Evolutionary conservation across 768 basidiomycete genomes (phyloP).

Genomic region (Hydnum rufescens): DNA sequence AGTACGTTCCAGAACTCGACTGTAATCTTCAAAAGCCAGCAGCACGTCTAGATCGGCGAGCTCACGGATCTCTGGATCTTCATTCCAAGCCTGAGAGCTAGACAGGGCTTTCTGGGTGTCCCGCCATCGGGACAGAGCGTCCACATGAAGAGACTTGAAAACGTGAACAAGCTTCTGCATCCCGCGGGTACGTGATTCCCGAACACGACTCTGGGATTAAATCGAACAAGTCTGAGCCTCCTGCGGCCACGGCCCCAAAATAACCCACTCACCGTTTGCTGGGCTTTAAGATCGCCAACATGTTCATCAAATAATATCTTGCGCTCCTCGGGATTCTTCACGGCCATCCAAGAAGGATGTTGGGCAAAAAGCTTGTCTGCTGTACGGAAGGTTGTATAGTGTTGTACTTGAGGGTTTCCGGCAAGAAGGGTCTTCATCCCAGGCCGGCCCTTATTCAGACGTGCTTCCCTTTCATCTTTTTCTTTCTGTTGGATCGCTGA

Average conservation of each 20-base stretch:
- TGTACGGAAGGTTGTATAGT: conserved; percentile 79
- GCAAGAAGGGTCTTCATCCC: conserved; percentile 64
- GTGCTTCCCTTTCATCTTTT: conserved; percentile 65
- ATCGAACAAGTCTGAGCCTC: conserved; percentile 1
- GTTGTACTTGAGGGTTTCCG: conserved; percentile 73
- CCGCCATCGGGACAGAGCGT: conserved; percentile 88
- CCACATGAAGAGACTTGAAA: conserved; percentile 74
- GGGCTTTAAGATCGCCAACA: conserved; percentile 61
- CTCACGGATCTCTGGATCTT: conserved; percentile 55
- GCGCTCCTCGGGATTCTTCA: conserved; percentile 68
- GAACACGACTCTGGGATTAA: conserved; percentile 47
- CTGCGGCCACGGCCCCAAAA: background rate
- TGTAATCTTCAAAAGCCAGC: conserved; percentile 86
- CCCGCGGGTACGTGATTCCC: conserved; percentile 56
- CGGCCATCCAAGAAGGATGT: conserved; percentile 84
- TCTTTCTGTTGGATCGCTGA: conserved; percentile 59
- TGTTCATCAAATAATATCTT: conserved; percentile 84
- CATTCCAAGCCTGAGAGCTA: conserved; percentile 59
- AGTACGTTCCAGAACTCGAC: conserved; percentile 72
- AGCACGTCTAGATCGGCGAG: conserved; percentile 84
- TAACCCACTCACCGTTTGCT: conserved; percentile 74
- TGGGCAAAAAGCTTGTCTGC: conserved; percentile 71
- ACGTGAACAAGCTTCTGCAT: conserved; percentile 66
- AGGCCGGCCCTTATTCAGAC: conserved; percentile 71
- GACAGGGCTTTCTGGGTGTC: conserved; percentile 58